Base-by-base conservation (phyloP, 2,329 filamentous ascomycete species). In the Daldinia sp. region DNA sequence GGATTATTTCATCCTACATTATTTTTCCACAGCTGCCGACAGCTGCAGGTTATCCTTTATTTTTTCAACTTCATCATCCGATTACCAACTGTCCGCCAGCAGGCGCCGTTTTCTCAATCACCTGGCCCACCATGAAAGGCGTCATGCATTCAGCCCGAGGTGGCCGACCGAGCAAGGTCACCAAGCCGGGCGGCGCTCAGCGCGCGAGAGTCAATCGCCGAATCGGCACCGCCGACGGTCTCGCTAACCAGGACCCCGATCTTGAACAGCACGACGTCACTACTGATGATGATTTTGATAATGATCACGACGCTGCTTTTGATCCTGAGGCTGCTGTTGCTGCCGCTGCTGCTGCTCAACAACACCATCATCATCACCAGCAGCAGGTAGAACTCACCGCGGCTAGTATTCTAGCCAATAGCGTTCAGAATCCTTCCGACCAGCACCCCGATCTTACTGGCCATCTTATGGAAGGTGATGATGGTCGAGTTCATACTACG, bases 81-180 rank as follows among this genome's bases (percentile, higher is more conserved):
- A 71, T 66, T 43, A 73, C 72, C 72, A 73, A 74, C 72, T 75
- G 72, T 63, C 71, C 68, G 73, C 73, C 73, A 74, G 71, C 73
- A 73, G 72, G 71, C 71, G 69, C 56, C 55, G 55, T 48, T 70
- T 66, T 64, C 63, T 64, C 56, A 39, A 63, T 66, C 54, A 61
- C 60, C 61, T 61, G 61, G 52, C 50, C 58, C 58, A 48, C 56
- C 30, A 78, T 77, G 76, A 77, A 75, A 61, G 76, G 75, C 64
- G 72, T 76, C 64, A 71, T 77, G 53, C 76, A 75, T 67, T 70
- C 77, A 48, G 64, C 70, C 61, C 78, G 78, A 57, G 77, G 78
- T 61, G 77, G 73, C 68, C 78, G 78, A 54, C 76, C 76, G 32
- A 78, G 72, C 74, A 82, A 81, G 72, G 79, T 82, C 70, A 77